Base-by-base conservation (phyloP, 192 early-diverging fungal genomes). In the Thamnidium elegans region DNA sequence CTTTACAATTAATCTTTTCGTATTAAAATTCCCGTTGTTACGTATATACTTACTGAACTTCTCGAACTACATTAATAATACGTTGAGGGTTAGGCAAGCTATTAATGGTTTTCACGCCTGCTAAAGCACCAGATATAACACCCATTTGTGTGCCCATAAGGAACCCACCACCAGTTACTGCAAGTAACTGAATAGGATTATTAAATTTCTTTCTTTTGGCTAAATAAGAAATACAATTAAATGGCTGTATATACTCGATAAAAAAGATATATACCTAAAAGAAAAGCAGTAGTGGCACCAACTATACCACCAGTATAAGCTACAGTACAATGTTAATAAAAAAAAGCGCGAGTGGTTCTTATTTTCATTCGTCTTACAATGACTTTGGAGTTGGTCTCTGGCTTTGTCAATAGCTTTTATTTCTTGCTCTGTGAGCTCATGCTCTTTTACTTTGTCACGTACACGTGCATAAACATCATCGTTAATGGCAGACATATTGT, bases 101-200 rank as follows among this genome's bases (percentile, higher is more conserved):
- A 30, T 67, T 69, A 34, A 75, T 67, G 4, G 65, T 59, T 8
- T 53, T 56, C 10, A 71, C 60, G 15, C 69, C 66, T 20, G 69
- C 44, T 31, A 75, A 45, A 11, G 65, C 69, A 3, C 74, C 74
- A 4, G 69, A 62, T 13, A 75, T 59, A 8, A 75, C 21, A 21
- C 74, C 74, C 44, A 75, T 70, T 67, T 75, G 74, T 15, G 68
- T 51, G 3, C 74, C 74, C 45, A 75, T 53, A n/a, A 75, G 23
- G 44, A 70, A 71, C 14, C 64, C 63, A 26, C 68, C 69, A 26
- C 60, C 74, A n/a, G 68, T 50, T 1, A 75, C 26, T 8, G 65
- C 61, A 15, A 71, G 47, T 9, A 69, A 32, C 11, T 55, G 60
- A 15, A 70, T 50, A 17, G 68, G 74, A 17, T 46, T 55, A 26